Base-by-base conservation (phyloP, 331 rosid species). In the Malus hybrid region DNA sequence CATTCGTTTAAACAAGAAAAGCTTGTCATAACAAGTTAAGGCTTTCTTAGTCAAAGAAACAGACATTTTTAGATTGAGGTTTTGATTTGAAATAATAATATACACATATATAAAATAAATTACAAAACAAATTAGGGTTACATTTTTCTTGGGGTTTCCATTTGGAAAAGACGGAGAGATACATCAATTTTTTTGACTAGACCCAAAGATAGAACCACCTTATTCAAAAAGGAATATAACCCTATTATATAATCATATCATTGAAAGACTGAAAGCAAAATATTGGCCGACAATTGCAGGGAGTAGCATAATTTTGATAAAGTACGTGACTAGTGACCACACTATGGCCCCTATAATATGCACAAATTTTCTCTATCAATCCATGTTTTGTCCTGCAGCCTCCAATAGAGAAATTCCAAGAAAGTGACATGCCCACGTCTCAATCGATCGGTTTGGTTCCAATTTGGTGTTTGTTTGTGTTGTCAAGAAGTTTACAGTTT, bases 361-460 rank as follows among this genome's bases (percentile, higher is more conserved):
- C 70, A 67, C 70, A 79, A 71, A 72, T 44, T 66, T 66, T 24
- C 72, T 20, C 61, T 55, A 65, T 55, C 77, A 62, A 46, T 74
- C 77, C 66, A 13, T 65, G 36, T 72, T 65, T 18, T 72, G 59
- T 74, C 56, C 52, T 24, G 77, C 77, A 64, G 65, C 77, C 77
- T 78, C 82, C 77, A 67, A 67, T 63, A 48, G 62, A 79, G 65
- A 73, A 79, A 73, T 79, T 79, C 71, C 75, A 48, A 73, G 71
- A 59, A 57, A 56, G 55, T 29, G 65, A 72, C 63, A 36, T 27
- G 19, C 22, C 22, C 28, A 13, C 48, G 78, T 79, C 79, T 68
- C 62, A 18, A 73, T 79, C 46, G 46, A 39, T 39, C 79, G 74
- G 48, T 79, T 79, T 73, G 78, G 75, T 73, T 79, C 70, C 34